Conservation (phyloP, 805 yeast species). For the Yarrowia phangngaensis region DNA sequence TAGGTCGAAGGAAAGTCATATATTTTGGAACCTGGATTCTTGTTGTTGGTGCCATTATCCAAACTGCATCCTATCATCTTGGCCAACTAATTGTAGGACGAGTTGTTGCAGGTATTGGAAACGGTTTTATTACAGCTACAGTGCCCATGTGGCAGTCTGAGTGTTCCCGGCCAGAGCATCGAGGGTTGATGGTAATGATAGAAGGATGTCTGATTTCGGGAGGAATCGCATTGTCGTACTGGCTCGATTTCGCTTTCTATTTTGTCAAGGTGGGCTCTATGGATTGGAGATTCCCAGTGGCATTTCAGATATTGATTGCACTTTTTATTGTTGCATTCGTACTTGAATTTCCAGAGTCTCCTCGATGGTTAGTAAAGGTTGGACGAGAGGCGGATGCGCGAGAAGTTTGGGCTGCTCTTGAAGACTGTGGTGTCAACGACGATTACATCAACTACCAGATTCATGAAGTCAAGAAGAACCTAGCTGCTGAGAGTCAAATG, state of each 20-base stretch:
- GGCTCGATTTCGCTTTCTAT: conserved; percentile 44
- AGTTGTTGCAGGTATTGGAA: conserved; percentile 68
- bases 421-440: conserved; percentile 10
- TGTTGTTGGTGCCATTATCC: conserved; percentile 50
- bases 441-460: conserved; percentile 10
- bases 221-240: conserved; percentile 71
- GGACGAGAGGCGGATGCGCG: conserved; percentile 48
- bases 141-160: conserved; percentile 83
- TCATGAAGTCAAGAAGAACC: conserved; percentile 14
- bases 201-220: conserved; percentile 69
- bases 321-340: conserved; percentile 57
- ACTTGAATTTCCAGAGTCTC: conserved; percentile 78
- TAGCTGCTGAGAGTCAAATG: conserved; percentile 4
- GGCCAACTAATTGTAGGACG: conserved; percentile 50
- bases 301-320: conserved; percentile 60
- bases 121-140: conserved; percentile 75
- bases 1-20: conserved; percentile 49
- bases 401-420: conserved; percentile 40
- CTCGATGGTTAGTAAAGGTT: conserved; percentile 73
- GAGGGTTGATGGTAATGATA: conserved; percentile 65
- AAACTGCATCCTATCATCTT: conserved; percentile 38
- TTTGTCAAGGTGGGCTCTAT: conserved; percentile 55
- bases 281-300: conserved; percentile 78
- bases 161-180: conserved; percentile 58
- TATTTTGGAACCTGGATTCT: conserved; percentile 48